Evolutionary conservation across 73 alveolate genomes (phyloP), one percentile per base, ranked within the genome.

Genomic region (Stentor coeruleus): DNA sequence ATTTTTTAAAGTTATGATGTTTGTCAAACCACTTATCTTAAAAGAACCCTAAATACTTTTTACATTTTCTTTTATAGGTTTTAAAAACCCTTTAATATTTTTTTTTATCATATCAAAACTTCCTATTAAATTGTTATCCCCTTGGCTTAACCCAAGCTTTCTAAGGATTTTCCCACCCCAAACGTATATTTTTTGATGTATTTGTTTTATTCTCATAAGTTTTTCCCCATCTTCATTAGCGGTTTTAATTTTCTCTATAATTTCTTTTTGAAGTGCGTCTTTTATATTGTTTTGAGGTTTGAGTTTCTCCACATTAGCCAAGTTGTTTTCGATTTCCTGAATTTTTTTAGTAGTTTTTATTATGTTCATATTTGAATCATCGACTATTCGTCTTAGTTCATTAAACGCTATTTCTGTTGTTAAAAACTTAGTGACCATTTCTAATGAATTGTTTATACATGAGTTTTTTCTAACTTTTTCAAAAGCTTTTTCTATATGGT

Each of bases 401-500:
- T 89, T 74, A 74, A 84, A 89, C 6, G 92, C 85, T 55, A 84
- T 88, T 59, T 89, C 95, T 82, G 91, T 85, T 28, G 92, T 89
- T 3, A 89, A 77, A 90, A 85, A 85, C 39, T 89, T 89, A 3
- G 84, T 75, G 55, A 89, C 92, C 85, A 89, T 89, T 74, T 89
- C 95, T 59, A 81, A 81, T 6, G 85, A 88, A 55, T 89, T 92
- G 72, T 90, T 86, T 0, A 66, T 20, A 1, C 39, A 26, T 3
- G 90, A 84, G 28, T 86, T 89, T 15, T 89, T 86, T 39, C 85
- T 85, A 40, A 89, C 88, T 30, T 80, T 39, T 59, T 89, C 77
- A 84, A 89, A 89, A 31, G 95, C 95, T 28, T 89, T 92, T 40
- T 89, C 95, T 36, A 89, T 89, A 59, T 81, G 74, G 28, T 76